Conservation (phyloP, 352 stramenopile species). For the Blastocystis sp. region DNA sequence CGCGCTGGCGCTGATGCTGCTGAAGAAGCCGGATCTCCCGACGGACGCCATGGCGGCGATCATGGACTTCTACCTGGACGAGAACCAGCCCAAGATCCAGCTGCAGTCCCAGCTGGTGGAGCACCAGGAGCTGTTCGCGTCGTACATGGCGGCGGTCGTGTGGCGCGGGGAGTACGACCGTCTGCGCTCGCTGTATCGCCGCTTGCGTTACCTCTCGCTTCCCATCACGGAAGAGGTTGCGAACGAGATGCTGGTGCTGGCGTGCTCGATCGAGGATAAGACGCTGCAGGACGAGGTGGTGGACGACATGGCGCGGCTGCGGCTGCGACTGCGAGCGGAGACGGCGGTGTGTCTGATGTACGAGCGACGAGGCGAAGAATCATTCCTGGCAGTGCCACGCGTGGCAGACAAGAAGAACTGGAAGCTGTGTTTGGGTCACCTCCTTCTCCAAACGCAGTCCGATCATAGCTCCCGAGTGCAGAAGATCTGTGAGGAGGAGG, state of each 20-base stretch:
- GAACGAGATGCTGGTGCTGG: constrained; percentile 34
- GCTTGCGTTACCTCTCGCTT: constrained; percentile 33
- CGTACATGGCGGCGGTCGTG: constrained; percentile 3
- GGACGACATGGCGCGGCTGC: background rate
- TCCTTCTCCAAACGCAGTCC: background rate
- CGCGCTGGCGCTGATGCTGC: constrained; percentile 32
- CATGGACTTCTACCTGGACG: constrained; percentile 7
- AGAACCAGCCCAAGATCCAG: background rate
- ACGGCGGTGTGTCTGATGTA: background rate
- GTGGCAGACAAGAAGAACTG: background rate
- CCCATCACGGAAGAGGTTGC: background rate
- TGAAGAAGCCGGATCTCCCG: constrained; percentile 24
- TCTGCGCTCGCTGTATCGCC: constrained; percentile 4
- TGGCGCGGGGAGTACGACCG: background rate
- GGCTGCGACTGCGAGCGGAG: background rate
- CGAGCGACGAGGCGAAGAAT: background rate
- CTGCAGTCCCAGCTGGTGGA: constrained; percentile 3
- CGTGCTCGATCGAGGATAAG: background rate
- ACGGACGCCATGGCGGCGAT: background rate
- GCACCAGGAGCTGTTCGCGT: background rate
- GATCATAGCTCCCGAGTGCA: background rate
- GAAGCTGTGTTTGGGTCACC: constrained; percentile 7
- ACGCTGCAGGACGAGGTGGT: constrained; percentile 1
- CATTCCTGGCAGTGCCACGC: too few relatives aligned
- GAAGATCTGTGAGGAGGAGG: background rate